phyloP scores from a whole-genome alignment of 1,284 basidiomycete genomes.

The Cerioporus squamosus region DNA sequence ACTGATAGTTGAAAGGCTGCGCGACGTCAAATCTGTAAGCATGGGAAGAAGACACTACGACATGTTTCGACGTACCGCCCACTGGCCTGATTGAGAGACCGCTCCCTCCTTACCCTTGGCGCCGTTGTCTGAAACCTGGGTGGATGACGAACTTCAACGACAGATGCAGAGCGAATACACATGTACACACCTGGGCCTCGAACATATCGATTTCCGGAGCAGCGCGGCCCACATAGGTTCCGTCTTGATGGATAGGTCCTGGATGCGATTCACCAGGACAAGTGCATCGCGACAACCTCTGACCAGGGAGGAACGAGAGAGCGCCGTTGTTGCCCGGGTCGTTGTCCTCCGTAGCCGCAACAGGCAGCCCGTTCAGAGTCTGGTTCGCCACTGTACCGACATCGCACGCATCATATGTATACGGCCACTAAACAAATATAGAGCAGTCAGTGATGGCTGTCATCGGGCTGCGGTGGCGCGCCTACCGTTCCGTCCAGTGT shows the following conservation, averaged over 20 bases:
- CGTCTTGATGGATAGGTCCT: conserved; percentile 64
- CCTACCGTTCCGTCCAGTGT: conserved; percentile 56
- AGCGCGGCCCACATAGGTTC: conserved; percentile 72
- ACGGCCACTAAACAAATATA: conserved; percentile 46
- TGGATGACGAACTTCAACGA: not conserved
- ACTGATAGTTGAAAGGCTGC: conserved; percentile 51
- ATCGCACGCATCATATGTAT: conserved; percentile 60
- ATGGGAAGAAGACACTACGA: too few species aligned
- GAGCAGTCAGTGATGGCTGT: too few species aligned
- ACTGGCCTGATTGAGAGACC: conserved; percentile 52
- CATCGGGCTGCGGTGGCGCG: not conserved
- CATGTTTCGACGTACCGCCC: conserved; percentile 38
- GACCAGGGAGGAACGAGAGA: conserved; percentile 77
- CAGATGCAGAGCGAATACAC: not conserved
- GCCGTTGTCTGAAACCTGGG: not conserved
- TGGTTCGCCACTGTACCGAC: conserved; percentile 62
- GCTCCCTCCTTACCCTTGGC: conserved; percentile 27
- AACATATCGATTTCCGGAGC: conserved; percentile 89
- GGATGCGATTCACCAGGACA: conserved; percentile 85
- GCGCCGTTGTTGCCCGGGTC: conserved; percentile 38
- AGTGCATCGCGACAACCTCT: conserved; percentile 79
- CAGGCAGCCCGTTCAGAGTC: conserved; percentile 41
- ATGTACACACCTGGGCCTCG: conserved; percentile 52
- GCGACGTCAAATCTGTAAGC: not conserved
- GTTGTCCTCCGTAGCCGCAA: conserved; percentile 43